A percentile compares a stretch with the other conserved stretches of the same genome.
Conservation (phyloP, 2,329 filamentous ascomycete species). For the Helotiales sp. region DNA sequence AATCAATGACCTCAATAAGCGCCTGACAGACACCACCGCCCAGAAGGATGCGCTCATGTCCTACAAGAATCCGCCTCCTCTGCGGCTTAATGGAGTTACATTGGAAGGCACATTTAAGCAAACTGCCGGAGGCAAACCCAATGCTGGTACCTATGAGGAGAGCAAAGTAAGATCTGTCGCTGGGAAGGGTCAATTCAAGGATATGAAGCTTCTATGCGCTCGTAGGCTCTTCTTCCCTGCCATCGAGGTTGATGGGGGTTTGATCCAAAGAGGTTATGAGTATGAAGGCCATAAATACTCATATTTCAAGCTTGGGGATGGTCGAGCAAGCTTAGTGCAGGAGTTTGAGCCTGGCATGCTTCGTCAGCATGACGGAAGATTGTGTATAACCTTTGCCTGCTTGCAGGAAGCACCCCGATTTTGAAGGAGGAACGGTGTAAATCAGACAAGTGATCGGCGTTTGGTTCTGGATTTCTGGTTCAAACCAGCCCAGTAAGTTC, state of each 20-base stretch:
- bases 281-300: not conserved
- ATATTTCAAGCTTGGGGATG: not conserved
- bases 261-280: constrained; percentile 2
- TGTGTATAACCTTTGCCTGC: not conserved
- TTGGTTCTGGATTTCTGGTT: too few species aligned
- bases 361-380: not conserved
- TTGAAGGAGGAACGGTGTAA: too few species aligned
- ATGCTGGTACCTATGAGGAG: constrained; percentile 1
- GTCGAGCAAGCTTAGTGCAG: not conserved
- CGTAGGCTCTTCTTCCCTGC: not conserved
- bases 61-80: not conserved
- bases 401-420: not conserved
- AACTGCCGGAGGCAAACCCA: not conserved
- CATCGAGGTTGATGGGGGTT: constrained; percentile 4
- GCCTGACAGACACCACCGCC: not conserved
- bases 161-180: not conserved
- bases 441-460: too few species aligned
- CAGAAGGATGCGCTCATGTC: not conserved
- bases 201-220: not conserved
- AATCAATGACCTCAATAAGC: not conserved
- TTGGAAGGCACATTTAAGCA: not conserved
- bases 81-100: not conserved
- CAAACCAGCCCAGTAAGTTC: too few species aligned
- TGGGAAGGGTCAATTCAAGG: not conserved
- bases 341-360: not conserved